These are phyloP conservation scores for Chlorella sorokiniana DNA, from an alignment of 139 green algal genomes.

Conservation along the genomic window DNA sequence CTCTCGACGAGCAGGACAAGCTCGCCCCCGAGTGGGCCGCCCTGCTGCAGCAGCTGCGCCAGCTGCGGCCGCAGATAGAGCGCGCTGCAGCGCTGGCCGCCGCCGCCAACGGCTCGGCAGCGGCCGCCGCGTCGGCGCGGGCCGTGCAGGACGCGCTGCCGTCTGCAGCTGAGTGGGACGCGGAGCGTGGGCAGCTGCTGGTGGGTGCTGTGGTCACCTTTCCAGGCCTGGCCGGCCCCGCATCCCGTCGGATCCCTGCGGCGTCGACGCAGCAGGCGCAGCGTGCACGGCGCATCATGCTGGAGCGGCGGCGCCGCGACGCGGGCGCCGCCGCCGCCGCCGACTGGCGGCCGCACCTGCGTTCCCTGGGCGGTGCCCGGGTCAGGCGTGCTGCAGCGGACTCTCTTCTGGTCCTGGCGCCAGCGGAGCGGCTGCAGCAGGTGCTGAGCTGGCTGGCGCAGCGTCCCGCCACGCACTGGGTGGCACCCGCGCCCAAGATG, in stretches of 20 bases:
- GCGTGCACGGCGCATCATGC: neutral
- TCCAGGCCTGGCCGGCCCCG: constrained; percentile 5
- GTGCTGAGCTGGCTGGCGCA: constrained; percentile 40
- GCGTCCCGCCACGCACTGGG: constrained; percentile 53
- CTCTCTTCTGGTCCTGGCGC: constrained; percentile 2
- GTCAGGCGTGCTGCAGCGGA: neutral
- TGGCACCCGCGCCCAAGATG: constrained; percentile 43
- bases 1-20: constrained; percentile 23
- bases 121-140: neutral
- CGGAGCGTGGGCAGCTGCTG: neutral
- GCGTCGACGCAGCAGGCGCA: neutral
- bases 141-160: neutral
- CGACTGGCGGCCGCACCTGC: constrained; percentile 34
- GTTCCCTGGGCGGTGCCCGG: neutral
- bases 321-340: constrained; percentile 31
- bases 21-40: constrained; percentile 39
- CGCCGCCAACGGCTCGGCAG: neutral
- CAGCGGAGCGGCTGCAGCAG: neutral
- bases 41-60: constrained; percentile 11
- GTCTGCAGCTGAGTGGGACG: constrained; percentile 1
- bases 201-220: constrained; percentile 26
- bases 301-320: constrained; percentile 1
- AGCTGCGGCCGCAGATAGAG: neutral
- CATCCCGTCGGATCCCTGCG: neutral
- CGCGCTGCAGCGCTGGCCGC: neutral